A percentile compares a stretch with the other conserved stretches of the same genome.
Conservation (phyloP, 2,329 filamentous ascomycete species). For the Pseudogymnoascus sp. region DNA sequence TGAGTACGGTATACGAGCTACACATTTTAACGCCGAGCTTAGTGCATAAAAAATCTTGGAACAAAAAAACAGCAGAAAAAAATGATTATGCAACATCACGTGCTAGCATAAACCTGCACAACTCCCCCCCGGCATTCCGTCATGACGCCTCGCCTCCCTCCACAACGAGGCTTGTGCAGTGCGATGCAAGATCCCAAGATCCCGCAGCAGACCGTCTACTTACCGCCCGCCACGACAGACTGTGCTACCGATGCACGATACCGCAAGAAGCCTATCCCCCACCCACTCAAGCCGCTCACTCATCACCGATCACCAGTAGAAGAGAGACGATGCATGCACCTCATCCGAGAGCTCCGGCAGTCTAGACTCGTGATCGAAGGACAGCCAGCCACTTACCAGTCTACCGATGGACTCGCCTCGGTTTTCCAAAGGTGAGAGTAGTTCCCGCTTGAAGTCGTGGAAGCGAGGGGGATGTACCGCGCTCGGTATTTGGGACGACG, state of each 20-base stretch:
- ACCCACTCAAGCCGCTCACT: no score
- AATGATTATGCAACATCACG: neutral
- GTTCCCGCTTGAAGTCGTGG: neutral
- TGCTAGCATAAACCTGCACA: neutral
- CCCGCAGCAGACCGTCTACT: neutral
- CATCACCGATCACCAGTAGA: no score
- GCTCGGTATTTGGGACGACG: no score
- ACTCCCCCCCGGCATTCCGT: no score
- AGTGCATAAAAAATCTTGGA: no score
- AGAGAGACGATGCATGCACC: no score
- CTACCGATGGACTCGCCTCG: neutral
- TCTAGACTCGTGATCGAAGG: neutral
- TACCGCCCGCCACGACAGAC: neutral
- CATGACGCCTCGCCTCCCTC: neutral
- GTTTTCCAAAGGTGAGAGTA: no score
- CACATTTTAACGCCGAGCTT: no score
- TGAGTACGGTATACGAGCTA: no score
- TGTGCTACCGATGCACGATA: neutral
- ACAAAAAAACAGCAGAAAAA: no score
- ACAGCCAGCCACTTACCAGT: no score
- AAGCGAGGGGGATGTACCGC: no score
- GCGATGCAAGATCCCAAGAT: neutral
- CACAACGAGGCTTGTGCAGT: neutral
- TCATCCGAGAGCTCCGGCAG: neutral
- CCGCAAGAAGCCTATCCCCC: neutral